Evolutionary conservation across 306 rosid genomes (phyloP).

Genomic region (Vachellia collinsii): DNA sequence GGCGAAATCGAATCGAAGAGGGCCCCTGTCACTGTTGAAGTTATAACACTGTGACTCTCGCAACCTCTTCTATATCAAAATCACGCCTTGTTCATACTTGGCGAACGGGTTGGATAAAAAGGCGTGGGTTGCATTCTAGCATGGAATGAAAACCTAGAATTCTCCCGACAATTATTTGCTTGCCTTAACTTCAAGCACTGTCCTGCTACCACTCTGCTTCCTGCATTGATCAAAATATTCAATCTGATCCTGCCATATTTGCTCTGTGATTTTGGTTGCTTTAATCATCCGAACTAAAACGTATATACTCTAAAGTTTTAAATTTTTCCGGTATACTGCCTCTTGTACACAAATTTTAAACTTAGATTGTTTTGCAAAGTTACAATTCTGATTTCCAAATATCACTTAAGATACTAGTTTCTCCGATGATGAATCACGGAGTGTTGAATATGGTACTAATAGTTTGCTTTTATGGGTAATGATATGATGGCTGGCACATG

Average conservation of each 20-base stretch:
- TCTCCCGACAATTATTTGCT: conserved; percentile 52
- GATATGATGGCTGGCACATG: not conserved
- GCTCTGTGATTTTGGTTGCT: not conserved
- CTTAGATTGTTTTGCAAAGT: not conserved
- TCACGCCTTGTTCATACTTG: not conserved
- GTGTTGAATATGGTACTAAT: not conserved
- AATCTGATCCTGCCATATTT: conserved; percentile 65
- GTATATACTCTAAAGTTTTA: no score
- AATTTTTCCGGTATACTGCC: not conserved
- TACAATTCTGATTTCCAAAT: not conserved
- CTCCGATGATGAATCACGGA: not conserved
- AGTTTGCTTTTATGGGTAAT: not conserved
- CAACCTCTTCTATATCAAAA: conserved; percentile 82
- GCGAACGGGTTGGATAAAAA: conserved; percentile 70
- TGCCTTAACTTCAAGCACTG: conserved; percentile 35
- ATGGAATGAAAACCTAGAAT: conserved; percentile 83
- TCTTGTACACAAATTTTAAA: not conserved
- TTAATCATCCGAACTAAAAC: not conserved
- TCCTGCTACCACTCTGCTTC: conserved; percentile 45
- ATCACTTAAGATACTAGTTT: not conserved
- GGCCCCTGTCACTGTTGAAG: conserved; percentile 79
- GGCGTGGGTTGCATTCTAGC: conserved; percentile 95
- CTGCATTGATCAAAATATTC: conserved; percentile 63
- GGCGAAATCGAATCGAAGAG: conserved; percentile 53
- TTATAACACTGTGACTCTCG: conserved; percentile 74